Conservation (phyloP, 2,329 filamentous ascomycete genomes). For the Daldinia sp. region DNA sequence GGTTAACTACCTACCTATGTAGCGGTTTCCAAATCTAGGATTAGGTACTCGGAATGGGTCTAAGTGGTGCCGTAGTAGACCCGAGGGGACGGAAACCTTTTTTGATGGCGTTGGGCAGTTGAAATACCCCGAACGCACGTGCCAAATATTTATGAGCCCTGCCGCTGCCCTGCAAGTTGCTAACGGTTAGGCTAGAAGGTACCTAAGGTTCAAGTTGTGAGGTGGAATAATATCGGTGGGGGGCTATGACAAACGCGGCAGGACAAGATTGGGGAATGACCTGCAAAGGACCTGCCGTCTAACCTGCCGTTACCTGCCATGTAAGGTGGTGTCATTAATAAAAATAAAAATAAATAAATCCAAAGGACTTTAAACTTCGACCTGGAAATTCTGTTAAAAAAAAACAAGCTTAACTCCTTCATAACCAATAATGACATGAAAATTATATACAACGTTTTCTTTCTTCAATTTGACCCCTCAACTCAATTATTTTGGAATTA, state of each 20-base stretch:
- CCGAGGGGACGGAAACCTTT: slow-evolving; percentile 23
- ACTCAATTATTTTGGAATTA: slow-evolving; percentile 15
- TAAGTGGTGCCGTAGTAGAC: slow-evolving; percentile 2
- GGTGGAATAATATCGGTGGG: slow-evolving; percentile 24
- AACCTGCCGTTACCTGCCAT: not conserved
- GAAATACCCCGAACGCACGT: slow-evolving; percentile 24
- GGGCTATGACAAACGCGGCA: slow-evolving; percentile 24
- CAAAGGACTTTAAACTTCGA: slow-evolving; percentile 11
- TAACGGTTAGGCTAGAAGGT: too few species aligned
- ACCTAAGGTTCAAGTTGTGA: slow-evolving; percentile 1
- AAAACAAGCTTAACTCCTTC: slow-evolving; percentile 18
- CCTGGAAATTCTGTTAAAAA: slow-evolving; percentile 18
- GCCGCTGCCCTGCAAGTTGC: too few species aligned
- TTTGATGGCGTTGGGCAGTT: slow-evolving; percentile 13
- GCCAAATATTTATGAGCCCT: slow-evolving; percentile 10
- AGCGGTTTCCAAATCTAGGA: not conserved
- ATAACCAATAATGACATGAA: slow-evolving; percentile 28
- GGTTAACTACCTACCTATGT: not conserved
- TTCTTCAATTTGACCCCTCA: slow-evolving; percentile 14
- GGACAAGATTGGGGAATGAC: slow-evolving; percentile 15
- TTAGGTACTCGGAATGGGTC: too few species aligned
- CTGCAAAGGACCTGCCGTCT: not conserved
- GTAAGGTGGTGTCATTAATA: slow-evolving; percentile 26
- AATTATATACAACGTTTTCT: slow-evolving; percentile 2
- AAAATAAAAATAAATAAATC: too few species aligned